Conservation (phyloP, 1,284 basidiomycete species). For the Fomitopsis schrenkii region DNA sequence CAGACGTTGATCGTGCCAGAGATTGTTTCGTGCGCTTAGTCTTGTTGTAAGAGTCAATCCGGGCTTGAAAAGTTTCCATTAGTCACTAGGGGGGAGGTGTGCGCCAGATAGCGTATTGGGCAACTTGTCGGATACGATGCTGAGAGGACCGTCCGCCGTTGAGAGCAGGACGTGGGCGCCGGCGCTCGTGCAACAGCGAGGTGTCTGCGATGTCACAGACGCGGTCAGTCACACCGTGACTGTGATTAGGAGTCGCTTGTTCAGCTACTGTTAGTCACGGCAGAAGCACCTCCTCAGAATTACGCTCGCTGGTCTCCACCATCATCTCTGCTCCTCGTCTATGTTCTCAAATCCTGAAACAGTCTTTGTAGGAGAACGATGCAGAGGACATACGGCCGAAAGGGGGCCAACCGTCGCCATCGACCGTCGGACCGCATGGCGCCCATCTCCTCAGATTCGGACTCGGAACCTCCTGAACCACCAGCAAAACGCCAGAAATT, state of each 20-base stretch:
- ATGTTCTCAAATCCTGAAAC: background rate
- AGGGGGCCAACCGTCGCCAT: conserved; percentile 17
- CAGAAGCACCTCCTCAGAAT: too few species aligned
- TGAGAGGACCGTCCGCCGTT: too few species aligned
- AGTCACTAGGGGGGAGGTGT: background rate
- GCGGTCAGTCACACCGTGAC: too few species aligned
- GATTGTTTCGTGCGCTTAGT: conserved; percentile 39
- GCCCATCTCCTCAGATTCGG: conserved; percentile 3
- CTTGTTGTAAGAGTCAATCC: conserved; percentile 58
- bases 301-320: background rate
- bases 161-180: too few species aligned
- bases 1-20: conserved; percentile 29
- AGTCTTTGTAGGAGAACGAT: conserved; percentile 3
- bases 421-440: conserved; percentile 5
- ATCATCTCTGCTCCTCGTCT: background rate
- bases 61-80: conserved; percentile 55
- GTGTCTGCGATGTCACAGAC: too few species aligned
- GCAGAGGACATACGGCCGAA: conserved; percentile 22
- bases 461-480: background rate
- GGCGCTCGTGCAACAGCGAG: too few species aligned
- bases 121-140: too few species aligned
- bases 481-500: conserved; percentile 24
- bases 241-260: too few species aligned
- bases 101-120: too few species aligned
- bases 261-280: too few species aligned